Conservation (phyloP, 352 stramenopile species). For the Blastocystis sp. region DNA sequence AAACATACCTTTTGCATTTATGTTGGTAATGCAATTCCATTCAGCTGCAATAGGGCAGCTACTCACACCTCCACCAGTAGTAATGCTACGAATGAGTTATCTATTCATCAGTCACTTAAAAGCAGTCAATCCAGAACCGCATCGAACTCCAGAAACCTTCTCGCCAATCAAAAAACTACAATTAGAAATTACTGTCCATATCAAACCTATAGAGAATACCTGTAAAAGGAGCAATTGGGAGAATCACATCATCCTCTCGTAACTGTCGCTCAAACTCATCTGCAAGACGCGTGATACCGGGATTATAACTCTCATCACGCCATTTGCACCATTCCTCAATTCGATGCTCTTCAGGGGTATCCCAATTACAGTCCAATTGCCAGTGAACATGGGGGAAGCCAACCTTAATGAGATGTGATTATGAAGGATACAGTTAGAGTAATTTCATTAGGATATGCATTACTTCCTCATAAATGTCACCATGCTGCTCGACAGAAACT, state of each 20-base stretch:
- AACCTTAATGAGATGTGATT: conserved; percentile 37
- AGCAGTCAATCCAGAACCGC: conserved; percentile 70
- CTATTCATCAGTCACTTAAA: conserved; percentile 68
- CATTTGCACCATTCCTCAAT: conserved; percentile 71
- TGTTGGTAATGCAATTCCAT: conserved; percentile 69
- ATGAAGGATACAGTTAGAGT: background rate
- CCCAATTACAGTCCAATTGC: conserved; percentile 72
- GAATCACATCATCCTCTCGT: conserved; percentile 70
- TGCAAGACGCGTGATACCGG: conserved; percentile 70
- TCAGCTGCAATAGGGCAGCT: conserved; percentile 72
- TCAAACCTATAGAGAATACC: conserved; percentile 68
- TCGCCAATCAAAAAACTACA: conserved; percentile 69
- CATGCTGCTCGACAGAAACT: conserved; percentile 70
- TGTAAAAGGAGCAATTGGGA: conserved; percentile 71
- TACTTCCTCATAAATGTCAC: conserved; percentile 72
- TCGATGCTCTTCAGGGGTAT: conserved; percentile 71
- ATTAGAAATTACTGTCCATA: background rate
- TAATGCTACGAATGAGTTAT: conserved; percentile 44
- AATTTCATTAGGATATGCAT: conserved; percentile 70
- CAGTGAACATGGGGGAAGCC: conserved; percentile 73
- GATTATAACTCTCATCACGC: conserved; percentile 72
- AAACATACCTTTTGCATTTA: conserved; percentile 69
- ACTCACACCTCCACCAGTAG: conserved; percentile 71
- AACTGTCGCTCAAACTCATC: conserved; percentile 70
- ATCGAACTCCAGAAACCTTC: conserved; percentile 70